Conservation (phyloP, 768 basidiomycete genomes). For the Tylopilus intermedius region DNA sequence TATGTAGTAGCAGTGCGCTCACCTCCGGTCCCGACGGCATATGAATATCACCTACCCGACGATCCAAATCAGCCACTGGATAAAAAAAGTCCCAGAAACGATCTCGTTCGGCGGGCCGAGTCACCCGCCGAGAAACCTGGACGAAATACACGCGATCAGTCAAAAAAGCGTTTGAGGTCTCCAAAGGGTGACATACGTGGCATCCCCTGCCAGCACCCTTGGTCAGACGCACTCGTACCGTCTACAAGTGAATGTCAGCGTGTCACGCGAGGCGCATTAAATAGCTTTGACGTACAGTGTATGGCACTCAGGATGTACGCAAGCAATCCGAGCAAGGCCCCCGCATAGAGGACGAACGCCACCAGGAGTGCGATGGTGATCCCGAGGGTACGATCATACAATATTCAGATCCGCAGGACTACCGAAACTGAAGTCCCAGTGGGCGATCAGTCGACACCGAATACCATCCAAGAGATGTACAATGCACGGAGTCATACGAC, state of each 20-base stretch:
- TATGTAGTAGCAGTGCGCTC: neutral
- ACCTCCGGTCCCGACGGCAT: neutral
- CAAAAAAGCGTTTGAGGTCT: too few species aligned
- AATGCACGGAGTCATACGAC: neutral
- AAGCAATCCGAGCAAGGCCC: neutral
- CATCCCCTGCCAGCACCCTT: neutral
- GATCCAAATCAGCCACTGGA: neutral
- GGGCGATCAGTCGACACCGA: neutral
- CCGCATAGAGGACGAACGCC: neutral
- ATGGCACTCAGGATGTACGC: neutral
- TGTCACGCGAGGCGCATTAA: neutral
- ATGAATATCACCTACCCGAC: neutral
- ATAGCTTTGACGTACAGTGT: neutral
- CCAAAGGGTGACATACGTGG: neutral
- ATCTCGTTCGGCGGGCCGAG: too few species aligned
- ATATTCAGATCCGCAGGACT: constrained; percentile 1
- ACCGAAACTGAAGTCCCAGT: neutral
- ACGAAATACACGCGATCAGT: too few species aligned
- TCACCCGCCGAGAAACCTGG: too few species aligned
- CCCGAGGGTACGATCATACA: neutral
- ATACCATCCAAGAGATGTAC: neutral
- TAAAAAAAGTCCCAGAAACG: too few species aligned
- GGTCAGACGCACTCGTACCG: too few species aligned
- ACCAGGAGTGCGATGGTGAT: neutral
- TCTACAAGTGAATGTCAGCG: neutral